Base-by-base conservation (phyloP, 192 early-diverging fungal genomes). In the Chytriomyces sp. region DNA sequence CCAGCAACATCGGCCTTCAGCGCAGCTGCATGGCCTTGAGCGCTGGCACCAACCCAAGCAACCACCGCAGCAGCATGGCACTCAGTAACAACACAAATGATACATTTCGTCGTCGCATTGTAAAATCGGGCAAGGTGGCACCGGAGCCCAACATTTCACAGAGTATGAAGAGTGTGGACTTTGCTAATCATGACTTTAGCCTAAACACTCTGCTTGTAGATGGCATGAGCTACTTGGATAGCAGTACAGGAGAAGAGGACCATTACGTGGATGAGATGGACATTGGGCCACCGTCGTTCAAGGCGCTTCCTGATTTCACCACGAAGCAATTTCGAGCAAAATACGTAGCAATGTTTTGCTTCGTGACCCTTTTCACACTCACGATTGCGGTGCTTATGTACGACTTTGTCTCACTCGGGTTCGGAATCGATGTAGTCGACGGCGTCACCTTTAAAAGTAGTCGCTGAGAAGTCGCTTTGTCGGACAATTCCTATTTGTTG, bases 311-410 rank as follows among this genome's bases (percentile, higher is more conserved):
- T 32, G 63, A 57, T 28, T 81, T 69, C 70, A 19, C 79, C 3
- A 66, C 76, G 38, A 66, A 69, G 49, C 54, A 70, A 19, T 53
- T 81, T 33, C 73, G 56, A 26, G 58, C 80, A 44, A 75, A 41
- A 52, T 55, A 49, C 32, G 62, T 80, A 55, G 76, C 81, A 57
- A 75, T 67, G 32, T 31, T 56, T 40, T 41, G 74, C 39, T 39
- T 82, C 8, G 36, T 33, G 22, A 31, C 84, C 7, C 74, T 78
- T 39, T 73, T 77, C 33, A 25, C 75, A 22, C 54, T 81, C 33
- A 69, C 85, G 58, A 39, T 82, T 5, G 79, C 76, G 22, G 80
- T 87, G 36, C 75, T 89, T 53, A 55, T 82, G 17, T 85, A 84
- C 53, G 84, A 87, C 66, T 75, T 89, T 70, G 75, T 82, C 3